Conservation (phyloP, 1,139 yeast genomes). For the Arxiozyma heterogenica region DNA sequence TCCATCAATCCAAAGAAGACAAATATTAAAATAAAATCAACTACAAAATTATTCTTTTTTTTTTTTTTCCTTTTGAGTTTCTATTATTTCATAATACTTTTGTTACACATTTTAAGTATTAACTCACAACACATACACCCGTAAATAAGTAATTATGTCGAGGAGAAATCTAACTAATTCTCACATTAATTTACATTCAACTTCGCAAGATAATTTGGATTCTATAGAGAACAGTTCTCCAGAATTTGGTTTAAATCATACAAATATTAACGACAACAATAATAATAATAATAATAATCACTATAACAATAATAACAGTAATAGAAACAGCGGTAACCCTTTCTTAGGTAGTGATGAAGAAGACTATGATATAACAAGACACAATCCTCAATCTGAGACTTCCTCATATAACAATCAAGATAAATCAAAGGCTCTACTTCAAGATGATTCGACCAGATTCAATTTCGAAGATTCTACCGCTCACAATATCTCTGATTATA, state of each 20-base stretch:
- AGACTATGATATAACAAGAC: conserved; percentile 1
- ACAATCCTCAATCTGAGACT: conserved; percentile 7
- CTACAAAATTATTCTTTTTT: no score
- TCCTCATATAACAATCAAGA: conserved; percentile 9
- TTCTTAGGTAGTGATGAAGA: conserved; percentile 23
- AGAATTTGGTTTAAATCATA: not conserved
- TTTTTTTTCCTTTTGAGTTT: not conserved
- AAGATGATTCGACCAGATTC: conserved; percentile 1
- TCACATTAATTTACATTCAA: conserved; percentile 3
- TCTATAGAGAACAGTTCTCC: conserved; percentile 4
- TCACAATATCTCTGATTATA: conserved; percentile 20
- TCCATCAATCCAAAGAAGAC: no score
- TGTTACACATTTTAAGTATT: not conserved
- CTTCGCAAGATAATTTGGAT: conserved; percentile 1
- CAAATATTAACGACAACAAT: not conserved
- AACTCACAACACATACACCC: no score
- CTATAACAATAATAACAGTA: not conserved
- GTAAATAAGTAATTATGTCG: conserved; percentile 3
- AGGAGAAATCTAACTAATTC: conserved; percentile 10
- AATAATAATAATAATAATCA: not conserved
- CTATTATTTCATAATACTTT: no score
- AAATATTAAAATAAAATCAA: no score
- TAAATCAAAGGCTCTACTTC: not conserved
- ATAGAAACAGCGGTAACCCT: conserved; percentile 9
- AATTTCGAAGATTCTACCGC: conserved; percentile 1